These are phyloP conservation scores for Camelina hispida DNA, from an alignment of 345 rosid species.

Conservation along the genomic window DNA sequence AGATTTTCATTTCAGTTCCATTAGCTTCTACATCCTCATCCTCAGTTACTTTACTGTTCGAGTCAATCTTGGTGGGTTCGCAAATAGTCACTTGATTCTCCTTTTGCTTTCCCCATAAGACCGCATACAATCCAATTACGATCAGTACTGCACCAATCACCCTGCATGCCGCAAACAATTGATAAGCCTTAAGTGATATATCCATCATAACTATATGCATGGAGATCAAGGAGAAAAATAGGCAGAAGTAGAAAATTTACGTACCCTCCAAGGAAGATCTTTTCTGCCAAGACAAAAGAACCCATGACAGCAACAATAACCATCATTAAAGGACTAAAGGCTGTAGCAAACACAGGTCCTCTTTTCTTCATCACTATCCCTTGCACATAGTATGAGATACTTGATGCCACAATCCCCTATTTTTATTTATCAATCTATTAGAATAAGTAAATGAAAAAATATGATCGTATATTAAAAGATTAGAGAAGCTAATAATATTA, in stretches of 20 bases:
- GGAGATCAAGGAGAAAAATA: not conserved
- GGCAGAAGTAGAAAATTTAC: not conserved
- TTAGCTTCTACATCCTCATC: constrained; percentile 39
- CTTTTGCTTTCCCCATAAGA: constrained; percentile 80
- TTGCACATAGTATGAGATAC: constrained; percentile 55
- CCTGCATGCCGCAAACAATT: constrained; percentile 39
- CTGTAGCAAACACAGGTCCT: constrained; percentile 77
- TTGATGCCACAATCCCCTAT: constrained; percentile 66
- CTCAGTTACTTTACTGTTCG: constrained; percentile 9
- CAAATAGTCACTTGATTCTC: constrained; percentile 44
- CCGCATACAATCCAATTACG: constrained; percentile 66
- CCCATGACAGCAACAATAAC: constrained; percentile 66
- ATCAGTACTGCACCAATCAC: constrained; percentile 64
- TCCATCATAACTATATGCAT: not conserved
- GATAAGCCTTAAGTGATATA: not conserved
- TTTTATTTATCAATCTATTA: not conserved
- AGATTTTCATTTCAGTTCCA: constrained; percentile 15
- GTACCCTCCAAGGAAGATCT: constrained; percentile 58
- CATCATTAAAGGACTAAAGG: constrained; percentile 68
- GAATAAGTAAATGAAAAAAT: constrained; percentile 14
- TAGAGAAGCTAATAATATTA: constrained; percentile 40
- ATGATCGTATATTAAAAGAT: not conserved
- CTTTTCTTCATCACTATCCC: constrained; percentile 57
- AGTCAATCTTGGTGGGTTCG: constrained; percentile 12
- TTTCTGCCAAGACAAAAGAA: constrained; percentile 61